Conservation (phyloP, 257 asterid genomes). For the Nyctanthes arbortristis region DNA sequence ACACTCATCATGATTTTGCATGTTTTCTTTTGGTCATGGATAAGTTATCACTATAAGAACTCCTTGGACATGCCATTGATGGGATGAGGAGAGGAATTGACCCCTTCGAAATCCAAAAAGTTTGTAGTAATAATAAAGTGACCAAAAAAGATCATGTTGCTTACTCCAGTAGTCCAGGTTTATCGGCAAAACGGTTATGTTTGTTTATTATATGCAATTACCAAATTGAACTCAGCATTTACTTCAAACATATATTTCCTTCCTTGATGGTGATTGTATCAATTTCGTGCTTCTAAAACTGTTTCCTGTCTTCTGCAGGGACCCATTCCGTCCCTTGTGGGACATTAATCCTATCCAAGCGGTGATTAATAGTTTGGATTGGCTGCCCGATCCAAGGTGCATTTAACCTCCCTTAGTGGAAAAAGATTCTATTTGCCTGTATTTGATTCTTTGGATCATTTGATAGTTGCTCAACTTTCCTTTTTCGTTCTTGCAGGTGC, state of each 20-base stretch:
- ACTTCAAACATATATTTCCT: too few relatives aligned
- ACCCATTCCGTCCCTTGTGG: slow-evolving; percentile 89
- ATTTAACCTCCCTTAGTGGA: slow-evolving; percentile 19
- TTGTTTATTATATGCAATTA: too few relatives aligned
- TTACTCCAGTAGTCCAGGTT: too few relatives aligned
- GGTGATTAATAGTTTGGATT: slow-evolving; percentile 60
- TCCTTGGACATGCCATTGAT: neutral
- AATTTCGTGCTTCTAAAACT: slow-evolving; percentile 17
- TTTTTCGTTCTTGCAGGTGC: slow-evolving; percentile 51
- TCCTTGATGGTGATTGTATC: neutral
- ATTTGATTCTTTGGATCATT: neutral
- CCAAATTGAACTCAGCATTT: too few relatives aligned
- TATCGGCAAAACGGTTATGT: too few relatives aligned
- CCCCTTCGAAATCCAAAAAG: too few relatives aligned
- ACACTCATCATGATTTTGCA: too few relatives aligned
- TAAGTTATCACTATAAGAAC: neutral
- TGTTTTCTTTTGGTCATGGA: neutral
- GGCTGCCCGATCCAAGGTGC: slow-evolving; percentile 88
- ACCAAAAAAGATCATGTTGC: neutral
- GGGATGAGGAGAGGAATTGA: too few relatives aligned
- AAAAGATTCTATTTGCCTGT: slow-evolving; percentile 11
- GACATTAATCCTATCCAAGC: slow-evolving; percentile 52
- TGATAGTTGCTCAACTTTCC: slow-evolving; percentile 22
- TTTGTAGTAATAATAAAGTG: too few relatives aligned
- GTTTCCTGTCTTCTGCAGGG: slow-evolving; percentile 51